Evolutionary conservation across 129 eudicot species (phyloP).

Genomic region (Logfia minima): DNA sequence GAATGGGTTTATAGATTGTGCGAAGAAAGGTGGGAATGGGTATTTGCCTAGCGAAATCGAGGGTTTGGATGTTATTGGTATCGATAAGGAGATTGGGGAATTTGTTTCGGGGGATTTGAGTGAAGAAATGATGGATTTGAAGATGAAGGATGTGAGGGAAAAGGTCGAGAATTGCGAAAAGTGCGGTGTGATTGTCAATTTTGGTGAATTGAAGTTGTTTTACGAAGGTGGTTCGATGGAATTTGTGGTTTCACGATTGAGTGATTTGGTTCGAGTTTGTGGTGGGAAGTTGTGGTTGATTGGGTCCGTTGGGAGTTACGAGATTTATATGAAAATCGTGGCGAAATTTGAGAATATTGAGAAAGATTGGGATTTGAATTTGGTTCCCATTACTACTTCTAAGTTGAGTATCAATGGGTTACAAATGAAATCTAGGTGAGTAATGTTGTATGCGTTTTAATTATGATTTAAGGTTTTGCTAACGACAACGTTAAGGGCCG

Average conservation of each 20-base stretch:
- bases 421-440: constrained; percentile 58
- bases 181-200: constrained; percentile 53
- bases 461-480: no score
- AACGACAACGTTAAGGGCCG: no score
- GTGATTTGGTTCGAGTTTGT: constrained; percentile 40
- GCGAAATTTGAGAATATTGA: constrained; percentile 50
- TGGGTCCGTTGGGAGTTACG: constrained; percentile 53
- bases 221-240: constrained; percentile 39
- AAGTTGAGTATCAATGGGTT: constrained; percentile 38
- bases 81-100: constrained; percentile 54
- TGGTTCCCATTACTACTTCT: constrained; percentile 65
- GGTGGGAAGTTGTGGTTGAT: constrained; percentile 65
- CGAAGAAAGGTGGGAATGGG: constrained; percentile 35
- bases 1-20: constrained; percentile 42
- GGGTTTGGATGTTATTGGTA: constrained; percentile 43
- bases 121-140: constrained; percentile 52
- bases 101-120: constrained; percentile 39
- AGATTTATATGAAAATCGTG: constrained; percentile 46
- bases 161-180: constrained; percentile 36
- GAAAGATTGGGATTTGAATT: constrained; percentile 69
- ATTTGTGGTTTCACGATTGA: constrained; percentile 44
- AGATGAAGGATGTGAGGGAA: constrained; percentile 52
- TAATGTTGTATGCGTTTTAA: not conserved
- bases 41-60: constrained; percentile 46
- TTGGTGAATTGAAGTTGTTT: constrained; percentile 69